Base-by-base conservation (phyloP, 441 rosid genomes). In the Aquilaria agallochum region DNA sequence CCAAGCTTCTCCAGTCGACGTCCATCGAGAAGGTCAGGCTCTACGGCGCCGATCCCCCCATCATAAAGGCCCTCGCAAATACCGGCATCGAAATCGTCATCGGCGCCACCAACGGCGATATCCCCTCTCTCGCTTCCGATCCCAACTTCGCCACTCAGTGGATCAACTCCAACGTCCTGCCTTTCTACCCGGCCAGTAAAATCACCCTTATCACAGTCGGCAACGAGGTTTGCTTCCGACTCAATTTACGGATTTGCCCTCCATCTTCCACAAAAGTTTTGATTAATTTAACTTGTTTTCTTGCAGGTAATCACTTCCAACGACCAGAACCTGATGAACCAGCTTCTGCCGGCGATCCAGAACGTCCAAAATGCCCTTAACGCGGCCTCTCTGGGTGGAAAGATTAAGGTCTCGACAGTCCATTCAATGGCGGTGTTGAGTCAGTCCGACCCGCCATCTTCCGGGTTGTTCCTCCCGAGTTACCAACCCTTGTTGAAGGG, bases 361-460 rank as follows among this genome's bases (percentile, higher is more conserved):
- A 90, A 93, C 62, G 67, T 93, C 76, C 86, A 87, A 56, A 80
- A 71, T 30, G 97, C 96, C 10, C 84, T 90, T 5, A 80, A 69
- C 58, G 60, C 86, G 48, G 91, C 71, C 47, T 78, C 86, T 2
- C 79, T 90, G 50, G 91, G 92, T 9, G 95, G 91, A 30, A 88
- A 90, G 67, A 73, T 93, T n/a, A 83, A 83, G 82, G 96, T 93
- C 11, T 93, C 98, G 2, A 79, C 98, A 8, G 96, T 93, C 20
- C 97, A 93, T 67, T 73, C 97, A 7, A 93, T 93, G 97, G 72
- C 96, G 65, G 78, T 86, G 46, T 68, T 93, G 72, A 68, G 83
- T 53, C 81, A 58, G 57, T 90, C 97, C 33, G 97, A 83, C 46
- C 96, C 98, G 40, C 98, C 98, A 1, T 90, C 97, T 5, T 49